Base-by-base conservation (phyloP, 202 grass and related monocot species). In the Panicum virgatum region DNA sequence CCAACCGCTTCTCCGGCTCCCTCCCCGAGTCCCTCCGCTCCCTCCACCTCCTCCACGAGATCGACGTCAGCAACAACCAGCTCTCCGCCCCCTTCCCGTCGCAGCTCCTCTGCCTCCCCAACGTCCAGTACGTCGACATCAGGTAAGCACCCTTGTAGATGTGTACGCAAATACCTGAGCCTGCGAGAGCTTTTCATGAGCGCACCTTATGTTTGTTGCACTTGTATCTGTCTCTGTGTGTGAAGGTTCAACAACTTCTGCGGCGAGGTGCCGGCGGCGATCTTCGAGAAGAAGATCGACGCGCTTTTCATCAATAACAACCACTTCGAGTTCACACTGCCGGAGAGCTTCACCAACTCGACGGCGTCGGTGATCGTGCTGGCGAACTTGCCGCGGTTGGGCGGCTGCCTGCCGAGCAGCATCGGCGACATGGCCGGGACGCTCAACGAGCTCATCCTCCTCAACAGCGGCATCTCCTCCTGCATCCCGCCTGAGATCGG, bases 291-390 rank as follows among this genome's bases (percentile, higher is more conserved):
- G 62, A 85, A 86, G 59, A 89, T 95, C 53, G 96, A 98, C 62
- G 96, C 96, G 5, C 69, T 98, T 18, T 98, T 98, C 88, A 93
- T 98, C 57, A 98, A 98, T 87, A 93, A 95, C 90, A 98, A 98
- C 88, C n/a, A 90, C 65, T 98, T 98, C 84, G 60, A 89, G 62
- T 90, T 95, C 82, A 65, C 80, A 16, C 78, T 98, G 47, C 85
- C 92, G 3, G 87, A 85, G 3, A 91, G 66, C 79, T 80, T 98
- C 77, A 91, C 87, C 78, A 93, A 90, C 51, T 98, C 96, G 23
- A 87, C 91, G 27, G 96, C 87, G 20, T 98, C 96, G 2, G 96
- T 98, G 67, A 90, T 98, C 32, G 92, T 95, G 74, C 64, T 95
- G 19, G 96, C 96, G 22, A 92, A 98, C 83, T 83, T 90, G 50